phyloP scores from a whole-genome alignment of 441 rosid species.

The Aquilaria agallochum region DNA sequence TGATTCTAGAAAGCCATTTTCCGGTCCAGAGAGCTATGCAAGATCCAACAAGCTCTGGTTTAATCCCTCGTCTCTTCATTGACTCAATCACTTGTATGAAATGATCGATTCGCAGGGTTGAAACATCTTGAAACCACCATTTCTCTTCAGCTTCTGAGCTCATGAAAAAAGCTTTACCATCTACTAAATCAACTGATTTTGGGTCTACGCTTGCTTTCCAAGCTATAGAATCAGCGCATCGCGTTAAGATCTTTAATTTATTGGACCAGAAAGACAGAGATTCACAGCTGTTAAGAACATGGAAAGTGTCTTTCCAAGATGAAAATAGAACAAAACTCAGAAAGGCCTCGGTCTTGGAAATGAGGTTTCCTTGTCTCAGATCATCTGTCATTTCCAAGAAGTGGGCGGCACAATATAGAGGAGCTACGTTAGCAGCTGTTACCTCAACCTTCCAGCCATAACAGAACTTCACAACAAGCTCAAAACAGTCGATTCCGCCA shows the following conservation, averaged over 20 bases:
- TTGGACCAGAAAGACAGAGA: conserved; percentile 37
- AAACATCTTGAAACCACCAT: conserved; percentile 66
- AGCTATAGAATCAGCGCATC: conserved; percentile 53
- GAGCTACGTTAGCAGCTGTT: conserved; percentile 39
- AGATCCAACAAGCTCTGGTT: conserved; percentile 38
- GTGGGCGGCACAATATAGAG: conserved; percentile 41
- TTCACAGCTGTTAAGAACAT: conserved; percentile 44
- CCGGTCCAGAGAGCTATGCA: conserved; percentile 45
- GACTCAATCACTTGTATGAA: conserved; percentile 44
- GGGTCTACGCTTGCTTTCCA: conserved; percentile 40
- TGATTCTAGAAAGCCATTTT: conserved; percentile 42
- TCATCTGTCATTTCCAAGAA: conserved; percentile 58
- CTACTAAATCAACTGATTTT: conserved; percentile 6
- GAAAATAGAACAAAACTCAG: conserved; percentile 31
- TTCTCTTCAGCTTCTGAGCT: conserved; percentile 17
- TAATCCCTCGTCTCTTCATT: conserved; percentile 33
- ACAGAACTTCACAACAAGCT: conserved; percentile 43
- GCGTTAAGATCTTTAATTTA: conserved; percentile 31
- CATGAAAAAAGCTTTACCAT: background rate
- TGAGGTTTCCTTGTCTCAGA: conserved; percentile 39
- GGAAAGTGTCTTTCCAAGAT: conserved; percentile 51
- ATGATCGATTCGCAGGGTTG: conserved; percentile 51
- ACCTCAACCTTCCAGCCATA: conserved; percentile 50
- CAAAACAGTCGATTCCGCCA: conserved; percentile 44
- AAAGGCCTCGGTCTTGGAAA: conserved; percentile 39